phyloP scores from a whole-genome alignment of 352 stramenopile species.

The Chrysophaeum taylorii region DNA sequence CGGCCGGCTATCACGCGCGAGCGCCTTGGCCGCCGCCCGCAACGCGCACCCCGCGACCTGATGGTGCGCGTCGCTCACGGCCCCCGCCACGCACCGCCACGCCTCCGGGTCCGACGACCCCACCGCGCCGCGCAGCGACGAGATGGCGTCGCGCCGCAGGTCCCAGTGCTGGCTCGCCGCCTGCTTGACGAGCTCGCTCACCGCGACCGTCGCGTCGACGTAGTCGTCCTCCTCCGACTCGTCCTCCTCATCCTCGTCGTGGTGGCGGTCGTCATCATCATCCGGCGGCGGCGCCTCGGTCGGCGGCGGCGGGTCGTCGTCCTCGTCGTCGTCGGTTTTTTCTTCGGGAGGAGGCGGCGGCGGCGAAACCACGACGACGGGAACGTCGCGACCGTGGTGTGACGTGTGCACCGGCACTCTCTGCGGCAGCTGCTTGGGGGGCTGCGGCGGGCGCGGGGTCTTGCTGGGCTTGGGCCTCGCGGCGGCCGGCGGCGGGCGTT shows the following conservation, averaged over 20 bases:
- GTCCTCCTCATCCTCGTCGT: neutral
- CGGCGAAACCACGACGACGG: neutral
- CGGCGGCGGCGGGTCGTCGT: neutral
- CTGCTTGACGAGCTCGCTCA: neutral
- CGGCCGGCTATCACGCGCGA: neutral
- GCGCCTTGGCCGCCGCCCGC: neutral
- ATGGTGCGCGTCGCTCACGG: conserved; percentile 2
- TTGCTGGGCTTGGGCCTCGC: neutral
- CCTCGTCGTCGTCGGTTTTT: neutral
- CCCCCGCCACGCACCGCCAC: neutral
- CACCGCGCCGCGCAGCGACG: neutral
- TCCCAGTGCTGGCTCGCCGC: neutral
- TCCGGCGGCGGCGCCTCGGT: too few species aligned
- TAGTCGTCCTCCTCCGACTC: neutral
- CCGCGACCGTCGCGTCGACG: neutral
- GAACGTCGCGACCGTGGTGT: neutral
- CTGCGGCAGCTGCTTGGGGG: neutral
- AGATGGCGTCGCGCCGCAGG: neutral
- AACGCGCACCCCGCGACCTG: neutral
- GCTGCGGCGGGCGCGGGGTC: neutral
- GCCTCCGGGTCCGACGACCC: neutral
- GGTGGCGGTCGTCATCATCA: neutral
- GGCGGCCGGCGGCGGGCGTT: neutral
- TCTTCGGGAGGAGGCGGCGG: neutral
- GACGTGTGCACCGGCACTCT: too few species aligned